Evolutionary conservation across 2,329 filamentous ascomycete genomes (phyloP).

Genomic region (Alternaria gansuensis): DNA sequence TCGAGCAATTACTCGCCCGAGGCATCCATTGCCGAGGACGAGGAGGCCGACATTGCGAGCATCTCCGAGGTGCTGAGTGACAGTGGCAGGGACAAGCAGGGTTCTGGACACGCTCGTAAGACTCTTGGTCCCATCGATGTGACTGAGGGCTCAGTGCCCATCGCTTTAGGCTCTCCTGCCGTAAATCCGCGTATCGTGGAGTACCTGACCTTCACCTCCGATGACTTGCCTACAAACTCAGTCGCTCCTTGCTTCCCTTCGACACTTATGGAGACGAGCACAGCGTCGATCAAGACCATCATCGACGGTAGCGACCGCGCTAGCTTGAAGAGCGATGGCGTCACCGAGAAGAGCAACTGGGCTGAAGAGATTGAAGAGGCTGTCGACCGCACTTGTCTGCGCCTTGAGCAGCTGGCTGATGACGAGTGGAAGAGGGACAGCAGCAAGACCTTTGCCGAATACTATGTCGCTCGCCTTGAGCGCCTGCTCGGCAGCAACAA

Average conservation of each 20-base stretch:
- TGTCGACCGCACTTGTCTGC: slow-evolving; percentile 34
- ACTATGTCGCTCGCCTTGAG: slow-evolving; percentile 39
- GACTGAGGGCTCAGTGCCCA: slow-evolving; percentile 32
- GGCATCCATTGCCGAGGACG: slow-evolving; percentile 30
- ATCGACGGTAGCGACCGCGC: slow-evolving; percentile 21
- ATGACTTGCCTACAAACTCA: slow-evolving; percentile 36
- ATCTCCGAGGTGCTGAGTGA: slow-evolving; percentile 32
- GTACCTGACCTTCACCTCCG: slow-evolving; percentile 41
- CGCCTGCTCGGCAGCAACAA: slow-evolving; percentile 31
- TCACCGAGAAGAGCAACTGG: slow-evolving; percentile 49
- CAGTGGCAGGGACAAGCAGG: slow-evolving; percentile 21
- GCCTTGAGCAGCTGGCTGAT: slow-evolving; percentile 46
- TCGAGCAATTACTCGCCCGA: slow-evolving; percentile 34
- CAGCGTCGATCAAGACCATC: slow-evolving; percentile 17
- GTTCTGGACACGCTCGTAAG: slow-evolving; percentile 24
- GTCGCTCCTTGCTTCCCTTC: slow-evolving; percentile 29
- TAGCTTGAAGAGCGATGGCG: slow-evolving; percentile 37
- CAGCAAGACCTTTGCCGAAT: slow-evolving; percentile 32
- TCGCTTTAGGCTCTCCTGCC: slow-evolving; percentile 39
- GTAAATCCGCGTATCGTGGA: slow-evolving; percentile 43
- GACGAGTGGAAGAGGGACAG: slow-evolving; percentile 37
- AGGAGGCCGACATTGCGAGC: slow-evolving; percentile 29
- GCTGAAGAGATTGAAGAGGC: slow-evolving; percentile 43
- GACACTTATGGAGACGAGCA: slow-evolving; percentile 25
- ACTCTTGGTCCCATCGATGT: slow-evolving; percentile 12